Evolutionary conservation across 805 yeast species (phyloP).

Genomic region (Candida verbasci): DNA sequence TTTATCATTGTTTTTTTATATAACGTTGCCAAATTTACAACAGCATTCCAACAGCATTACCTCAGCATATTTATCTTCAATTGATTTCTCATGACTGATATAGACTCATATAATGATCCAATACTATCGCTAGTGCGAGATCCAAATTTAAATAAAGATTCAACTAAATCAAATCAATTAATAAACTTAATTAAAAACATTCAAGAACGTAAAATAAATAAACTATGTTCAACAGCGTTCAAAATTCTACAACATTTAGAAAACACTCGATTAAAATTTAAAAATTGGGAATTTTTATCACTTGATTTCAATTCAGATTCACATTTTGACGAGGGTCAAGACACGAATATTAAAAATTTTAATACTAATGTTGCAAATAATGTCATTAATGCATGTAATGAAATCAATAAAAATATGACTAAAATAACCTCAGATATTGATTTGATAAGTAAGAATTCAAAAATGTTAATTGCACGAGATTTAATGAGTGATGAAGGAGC

Average conservation of each 20-base stretch:
- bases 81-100: slow-evolving; percentile 14
- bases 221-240: slow-evolving; percentile 45
- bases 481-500: slow-evolving; percentile 53
- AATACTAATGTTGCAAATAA: slow-evolving; percentile 52
- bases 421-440: slow-evolving; percentile 44
- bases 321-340: slow-evolving; percentile 25
- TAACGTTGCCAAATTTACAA: too few species aligned
- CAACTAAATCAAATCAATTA: slow-evolving; percentile 36
- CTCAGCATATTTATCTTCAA: neutral
- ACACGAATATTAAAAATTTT: slow-evolving; percentile 26
- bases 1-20: too few species aligned
- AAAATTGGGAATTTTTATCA: slow-evolving; percentile 54
- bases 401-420: slow-evolving; percentile 38
- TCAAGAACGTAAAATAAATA: slow-evolving; percentile 40
- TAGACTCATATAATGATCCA: slow-evolving; percentile 41
- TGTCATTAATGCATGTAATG: slow-evolving; percentile 48
- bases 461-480: slow-evolving; percentile 39
- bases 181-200: slow-evolving; percentile 37
- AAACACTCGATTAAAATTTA: slow-evolving; percentile 41
- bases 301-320: slow-evolving; percentile 44
- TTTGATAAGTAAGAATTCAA: slow-evolving; percentile 40
- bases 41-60: neutral
- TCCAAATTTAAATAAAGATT: slow-evolving; percentile 42
- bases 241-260: slow-evolving; percentile 48
- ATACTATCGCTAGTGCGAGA: slow-evolving; percentile 44